Percentiles rank a stretch among this genome's conserved stretches.
phyloP scores from a whole-genome alignment of 2,329 filamentous ascomycete genomes.

The Colletotrichum eremochloae region DNA sequence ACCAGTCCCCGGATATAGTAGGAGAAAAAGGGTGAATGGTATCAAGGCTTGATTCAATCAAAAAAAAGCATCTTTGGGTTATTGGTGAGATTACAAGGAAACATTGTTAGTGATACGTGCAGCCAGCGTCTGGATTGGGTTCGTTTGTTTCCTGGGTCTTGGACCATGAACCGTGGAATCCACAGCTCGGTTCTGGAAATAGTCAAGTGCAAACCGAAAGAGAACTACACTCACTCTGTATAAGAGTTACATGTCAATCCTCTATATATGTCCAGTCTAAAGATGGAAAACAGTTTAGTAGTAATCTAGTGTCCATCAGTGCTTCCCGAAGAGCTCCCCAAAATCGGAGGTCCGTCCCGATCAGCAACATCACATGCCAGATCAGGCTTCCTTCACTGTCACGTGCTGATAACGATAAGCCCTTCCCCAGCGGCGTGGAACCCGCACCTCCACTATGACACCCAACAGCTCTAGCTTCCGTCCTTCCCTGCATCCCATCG shows the following conservation, averaged over 20 bases:
- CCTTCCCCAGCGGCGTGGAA: constrained; percentile 12
- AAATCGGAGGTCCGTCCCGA: background rate
- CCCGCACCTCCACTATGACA: constrained; percentile 38
- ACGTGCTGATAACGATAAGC: constrained; percentile 43
- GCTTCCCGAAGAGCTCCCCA: background rate
- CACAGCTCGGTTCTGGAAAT: background rate
- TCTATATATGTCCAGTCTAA: background rate
- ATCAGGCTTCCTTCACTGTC: constrained; percentile 27
- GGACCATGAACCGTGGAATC: background rate
- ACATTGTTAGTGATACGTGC: background rate
- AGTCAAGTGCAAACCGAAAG: background rate
- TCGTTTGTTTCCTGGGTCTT: background rate
- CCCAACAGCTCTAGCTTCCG: constrained; percentile 33
- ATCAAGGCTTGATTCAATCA: background rate
- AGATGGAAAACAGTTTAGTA: background rate
- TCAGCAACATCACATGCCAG: constrained; percentile 28
- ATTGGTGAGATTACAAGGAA: background rate
- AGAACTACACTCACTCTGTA: background rate
- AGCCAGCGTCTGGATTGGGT: background rate
- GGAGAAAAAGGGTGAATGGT: background rate
- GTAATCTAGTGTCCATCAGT: background rate
- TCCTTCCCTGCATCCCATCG: constrained; percentile 30
- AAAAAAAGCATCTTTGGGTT: background rate
- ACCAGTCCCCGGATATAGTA: no score
- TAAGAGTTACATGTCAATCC: background rate